Conservation (phyloP, 345 rosid species). For the Diplotaxis tenuifolia region DNA sequence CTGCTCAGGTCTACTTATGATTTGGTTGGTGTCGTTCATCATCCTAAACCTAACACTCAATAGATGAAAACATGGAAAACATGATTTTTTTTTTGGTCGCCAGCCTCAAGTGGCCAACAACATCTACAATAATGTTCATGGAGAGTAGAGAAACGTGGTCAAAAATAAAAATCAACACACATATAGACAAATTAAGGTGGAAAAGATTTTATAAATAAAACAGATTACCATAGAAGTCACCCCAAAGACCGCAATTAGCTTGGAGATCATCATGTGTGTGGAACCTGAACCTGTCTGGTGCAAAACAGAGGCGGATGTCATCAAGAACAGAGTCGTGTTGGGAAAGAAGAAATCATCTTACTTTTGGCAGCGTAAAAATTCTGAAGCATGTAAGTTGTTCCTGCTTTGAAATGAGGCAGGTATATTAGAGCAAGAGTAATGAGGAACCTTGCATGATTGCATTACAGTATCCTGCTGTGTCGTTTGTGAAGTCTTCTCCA, state of each 20-base stretch:
- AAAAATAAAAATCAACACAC: not conserved
- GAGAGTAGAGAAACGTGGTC: not conserved
- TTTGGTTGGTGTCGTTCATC: too few species aligned
- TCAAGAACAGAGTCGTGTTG: not conserved
- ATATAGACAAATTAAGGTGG: not conserved
- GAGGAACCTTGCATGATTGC: not conserved
- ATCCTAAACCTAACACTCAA: too few species aligned
- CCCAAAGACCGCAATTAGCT: not conserved
- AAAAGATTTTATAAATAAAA: not conserved
- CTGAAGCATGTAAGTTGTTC: not conserved
- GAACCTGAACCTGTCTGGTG: not conserved
- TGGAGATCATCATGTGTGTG: not conserved
- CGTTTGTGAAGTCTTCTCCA: slow-evolving; percentile 22
- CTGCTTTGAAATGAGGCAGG: not conserved
- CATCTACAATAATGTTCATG: not conserved
- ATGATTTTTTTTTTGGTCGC: too few species aligned
- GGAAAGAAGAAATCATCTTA: not conserved
- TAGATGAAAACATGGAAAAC: too few species aligned
- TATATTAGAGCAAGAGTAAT: not conserved
- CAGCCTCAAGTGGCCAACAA: not conserved
- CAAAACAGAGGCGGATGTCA: not conserved
- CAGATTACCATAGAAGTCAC: not conserved
- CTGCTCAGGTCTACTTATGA: too few species aligned
- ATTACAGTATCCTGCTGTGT: not conserved
- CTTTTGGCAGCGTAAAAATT: not conserved